Conservation (phyloP, 495 filamentous ascomycete genomes). For the Talaromyces stipitatus region DNA sequence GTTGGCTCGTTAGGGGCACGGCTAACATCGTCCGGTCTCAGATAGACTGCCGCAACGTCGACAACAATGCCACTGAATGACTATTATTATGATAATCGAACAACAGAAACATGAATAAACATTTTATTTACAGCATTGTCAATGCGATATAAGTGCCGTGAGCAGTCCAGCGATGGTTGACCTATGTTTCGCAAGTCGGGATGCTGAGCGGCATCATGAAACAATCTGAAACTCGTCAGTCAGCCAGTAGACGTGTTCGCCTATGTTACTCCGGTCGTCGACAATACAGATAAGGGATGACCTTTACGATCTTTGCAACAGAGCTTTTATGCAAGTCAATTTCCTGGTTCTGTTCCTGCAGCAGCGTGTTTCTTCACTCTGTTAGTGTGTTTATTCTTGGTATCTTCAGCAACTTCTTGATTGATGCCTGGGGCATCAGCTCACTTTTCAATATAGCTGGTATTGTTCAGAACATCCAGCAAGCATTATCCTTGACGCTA, state of each 20-base stretch:
- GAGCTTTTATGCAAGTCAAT: not conserved
- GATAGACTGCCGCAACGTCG: not conserved
- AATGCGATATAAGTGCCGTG: not conserved
- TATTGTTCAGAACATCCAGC: too few relatives aligned
- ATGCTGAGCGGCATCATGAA: not conserved
- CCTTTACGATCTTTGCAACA: not conserved
- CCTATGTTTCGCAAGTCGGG: not conserved
- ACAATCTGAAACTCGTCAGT: slow-evolving; percentile 2
- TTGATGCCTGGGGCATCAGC: too few relatives aligned
- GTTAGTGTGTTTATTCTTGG: too few relatives aligned
- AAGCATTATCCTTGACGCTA: too few relatives aligned
- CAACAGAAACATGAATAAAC: not conserved
- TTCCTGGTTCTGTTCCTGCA: not conserved
- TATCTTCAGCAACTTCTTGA: too few relatives aligned
- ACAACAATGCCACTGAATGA: too few relatives aligned
- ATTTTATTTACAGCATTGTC: not conserved
- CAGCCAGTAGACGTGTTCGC: not conserved
- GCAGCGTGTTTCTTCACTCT: not conserved
- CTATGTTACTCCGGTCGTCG: too few relatives aligned
- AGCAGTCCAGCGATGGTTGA: not conserved
- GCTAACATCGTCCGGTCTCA: not conserved
- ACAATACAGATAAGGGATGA: not conserved
- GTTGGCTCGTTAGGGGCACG: not conserved
- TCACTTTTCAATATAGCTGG: too few relatives aligned
- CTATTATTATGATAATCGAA: too few relatives aligned